Base-by-base conservation (phyloP, 2,329 filamentous ascomycete species). In the Sphaerulina musiva region DNA sequence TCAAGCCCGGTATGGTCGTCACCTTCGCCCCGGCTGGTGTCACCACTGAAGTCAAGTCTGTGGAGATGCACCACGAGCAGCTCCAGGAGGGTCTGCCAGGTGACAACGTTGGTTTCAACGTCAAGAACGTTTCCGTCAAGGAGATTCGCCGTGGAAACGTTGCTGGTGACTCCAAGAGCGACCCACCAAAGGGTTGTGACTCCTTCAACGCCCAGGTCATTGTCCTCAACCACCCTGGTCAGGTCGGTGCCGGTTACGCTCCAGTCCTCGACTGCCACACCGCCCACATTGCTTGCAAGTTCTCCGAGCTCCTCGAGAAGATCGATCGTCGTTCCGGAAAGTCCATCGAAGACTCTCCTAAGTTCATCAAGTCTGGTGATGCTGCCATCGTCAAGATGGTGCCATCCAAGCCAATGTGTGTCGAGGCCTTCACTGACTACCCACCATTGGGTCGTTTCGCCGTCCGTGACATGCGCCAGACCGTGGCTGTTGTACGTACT, bases 71-170 rank as follows among this genome's bases (percentile, higher is more conserved):
- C 86, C 92, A 97, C 90, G 89, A 96, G 84, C 91, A 96, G 87
- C 91, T 98, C 69, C 61, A 76, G 66, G 86, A 95, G 84, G 93
- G 93, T 88, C 74, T 88, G 67, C 93, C 93, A 74, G 93, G 93
- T 86, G 93, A 98, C 89, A 98, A 98, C 84, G 93, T 98, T 77
- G 93, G 93, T 72, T 98, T 98, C 91, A 98, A 98, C 89, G 92
- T 98, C 81, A 98, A 98, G 91, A 98, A 98, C 93, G 93, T 98
- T 73, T 97, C 93, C 78, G 93, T 98, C 81, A 98, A 98, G 91
- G 93, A 98, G 78, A 95, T 98, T 75, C 93, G 93, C 80, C 93
- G 93, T 95, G 93, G 93, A 75, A 97, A 98, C 86, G 93, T 98
- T 71, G 88, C 88, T 72, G 89, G 90, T 89, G 93, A 98, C 89